Conservation (phyloP, 2,329 filamentous ascomycete species). For the Ilyonectria sp. region DNA sequence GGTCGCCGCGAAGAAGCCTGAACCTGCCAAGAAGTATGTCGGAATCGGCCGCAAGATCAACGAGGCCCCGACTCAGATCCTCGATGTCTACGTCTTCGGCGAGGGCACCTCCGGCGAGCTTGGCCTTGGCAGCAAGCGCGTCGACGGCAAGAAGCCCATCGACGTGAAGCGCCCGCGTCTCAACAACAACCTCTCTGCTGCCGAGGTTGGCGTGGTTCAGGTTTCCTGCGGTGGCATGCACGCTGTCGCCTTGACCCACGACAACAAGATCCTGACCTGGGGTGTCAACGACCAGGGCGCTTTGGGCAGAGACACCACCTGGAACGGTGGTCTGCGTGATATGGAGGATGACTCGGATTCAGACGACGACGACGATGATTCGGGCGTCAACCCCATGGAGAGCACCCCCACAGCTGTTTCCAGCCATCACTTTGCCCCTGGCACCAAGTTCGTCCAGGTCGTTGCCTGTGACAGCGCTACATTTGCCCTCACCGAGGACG, state of each 20-base stretch:
- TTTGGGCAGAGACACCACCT: conserved; percentile 80
- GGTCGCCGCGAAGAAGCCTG: conserved; percentile 28
- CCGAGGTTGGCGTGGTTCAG: conserved; percentile 82
- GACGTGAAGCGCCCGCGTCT: conserved; percentile 88
- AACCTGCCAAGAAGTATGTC: conserved; percentile 58
- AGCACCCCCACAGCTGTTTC: conserved; percentile 76
- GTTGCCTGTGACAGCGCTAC: conserved; percentile 82
- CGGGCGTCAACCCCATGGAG: conserved; percentile 80
- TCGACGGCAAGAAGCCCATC: conserved; percentile 72
- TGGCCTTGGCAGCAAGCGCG: conserved; percentile 79
- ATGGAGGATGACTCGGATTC: conserved; percentile 68
- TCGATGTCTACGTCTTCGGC: conserved; percentile 86
- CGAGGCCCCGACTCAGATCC: conserved; percentile 70
- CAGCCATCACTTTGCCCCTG: conserved; percentile 71
- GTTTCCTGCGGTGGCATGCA: conserved; percentile 89
- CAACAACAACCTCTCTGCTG: conserved; percentile 75
- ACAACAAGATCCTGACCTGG: conserved; percentile 89
- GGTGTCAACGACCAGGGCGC: conserved; percentile 90
- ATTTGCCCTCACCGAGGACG: conserved; percentile 82
- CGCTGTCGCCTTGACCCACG: conserved; percentile 80
- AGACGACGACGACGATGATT: conserved; percentile 69
- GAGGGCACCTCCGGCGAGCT: conserved; percentile 87
- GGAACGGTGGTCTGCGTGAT: conserved; percentile 75
- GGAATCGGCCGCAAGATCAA: conserved; percentile 79
- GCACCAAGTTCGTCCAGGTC: conserved; percentile 74